phyloP scores from a whole-genome alignment of 331 rosid genomes.

The Quercus tomentella region DNA sequence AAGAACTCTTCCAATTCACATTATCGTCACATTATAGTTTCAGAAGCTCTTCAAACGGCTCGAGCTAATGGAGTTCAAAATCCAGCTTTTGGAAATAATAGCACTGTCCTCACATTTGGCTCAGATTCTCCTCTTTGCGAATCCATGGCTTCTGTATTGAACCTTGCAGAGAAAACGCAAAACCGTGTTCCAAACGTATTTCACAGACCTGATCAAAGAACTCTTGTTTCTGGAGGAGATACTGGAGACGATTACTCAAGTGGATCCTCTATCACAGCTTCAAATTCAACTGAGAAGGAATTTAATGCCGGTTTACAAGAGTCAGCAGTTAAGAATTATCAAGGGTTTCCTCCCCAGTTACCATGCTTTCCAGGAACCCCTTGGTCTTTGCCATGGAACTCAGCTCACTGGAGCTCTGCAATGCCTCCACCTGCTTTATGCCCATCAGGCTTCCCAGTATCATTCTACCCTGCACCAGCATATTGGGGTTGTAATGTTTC shows the following conservation, averaged over 20 bases:
- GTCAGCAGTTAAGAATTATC: constrained; percentile 28
- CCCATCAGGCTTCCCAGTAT: constrained; percentile 51
- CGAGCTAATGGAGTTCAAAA: constrained; percentile 35
- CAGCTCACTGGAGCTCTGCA: constrained; percentile 40
- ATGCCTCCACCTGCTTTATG: constrained; percentile 48
- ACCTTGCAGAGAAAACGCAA: constrained; percentile 40
- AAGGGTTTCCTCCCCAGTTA: constrained; percentile 48
- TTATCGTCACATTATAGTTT: constrained; percentile 43
- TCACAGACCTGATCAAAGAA: constrained; percentile 30
- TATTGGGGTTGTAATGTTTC: constrained; percentile 58
- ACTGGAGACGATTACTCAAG: constrained; percentile 40
- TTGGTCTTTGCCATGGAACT: constrained; percentile 56
- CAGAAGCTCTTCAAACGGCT: constrained; percentile 45
- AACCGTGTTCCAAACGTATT: constrained; percentile 30
- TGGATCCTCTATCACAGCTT: constrained; percentile 56
- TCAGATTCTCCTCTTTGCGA: constrained; percentile 57
- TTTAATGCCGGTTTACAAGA: constrained; percentile 27
- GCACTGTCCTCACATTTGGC: constrained; percentile 60
- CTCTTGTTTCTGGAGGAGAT: constrained; percentile 27
- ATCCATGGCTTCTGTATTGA: constrained; percentile 60
- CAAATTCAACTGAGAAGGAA: constrained; percentile 46
- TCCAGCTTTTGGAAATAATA: constrained; percentile 39
- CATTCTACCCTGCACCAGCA: constrained; percentile 47
- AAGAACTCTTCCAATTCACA: constrained; percentile 45
- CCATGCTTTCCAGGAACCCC: constrained; percentile 45